Percentiles rank a stretch among this genome's conserved stretches.
Evolutionary conservation across 495 filamentous ascomycete species (phyloP).

Genomic region (Xylaria bambusicola): DNA sequence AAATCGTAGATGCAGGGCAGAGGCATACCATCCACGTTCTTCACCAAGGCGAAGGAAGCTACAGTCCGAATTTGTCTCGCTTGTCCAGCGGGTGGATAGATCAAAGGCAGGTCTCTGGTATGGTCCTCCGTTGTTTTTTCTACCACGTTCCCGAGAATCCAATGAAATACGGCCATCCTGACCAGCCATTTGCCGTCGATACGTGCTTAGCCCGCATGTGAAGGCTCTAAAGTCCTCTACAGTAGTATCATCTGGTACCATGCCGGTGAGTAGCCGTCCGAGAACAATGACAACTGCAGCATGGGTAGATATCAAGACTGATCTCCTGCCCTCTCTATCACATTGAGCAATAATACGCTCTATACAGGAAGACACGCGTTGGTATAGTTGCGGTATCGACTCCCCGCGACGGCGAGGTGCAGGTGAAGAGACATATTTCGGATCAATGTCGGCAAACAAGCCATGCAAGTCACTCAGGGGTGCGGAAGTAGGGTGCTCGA

Average conservation of each 20-base stretch:
- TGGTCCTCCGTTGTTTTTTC: slow-evolving; percentile 9
- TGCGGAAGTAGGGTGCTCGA: slow-evolving; percentile 82
- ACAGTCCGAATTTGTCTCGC: slow-evolving; percentile 78
- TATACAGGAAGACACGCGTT: slow-evolving; percentile 72
- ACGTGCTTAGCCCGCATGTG: slow-evolving; percentile 75
- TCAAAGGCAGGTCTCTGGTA: slow-evolving; percentile 66
- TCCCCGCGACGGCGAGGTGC: slow-evolving; percentile 74
- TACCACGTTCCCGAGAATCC: slow-evolving; percentile 41
- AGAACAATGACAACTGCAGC: slow-evolving; percentile 85
- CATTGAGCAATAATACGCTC: slow-evolving; percentile 67
- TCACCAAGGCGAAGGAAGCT: slow-evolving; percentile 74
- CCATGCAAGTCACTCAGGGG: slow-evolving; percentile 54
- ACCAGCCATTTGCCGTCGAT: slow-evolving; percentile 31
- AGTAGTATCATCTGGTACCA: slow-evolving; percentile 66
- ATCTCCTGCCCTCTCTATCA: slow-evolving; percentile 63
- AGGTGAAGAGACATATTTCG: slow-evolving; percentile 58
- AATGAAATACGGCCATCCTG: slow-evolving; percentile 19
- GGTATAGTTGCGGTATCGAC: slow-evolving; percentile 72
- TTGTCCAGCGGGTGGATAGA: slow-evolving; percentile 79
- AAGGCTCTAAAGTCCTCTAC: slow-evolving; percentile 84
- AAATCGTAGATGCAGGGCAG: slow-evolving; percentile 8
- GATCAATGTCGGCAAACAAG: slow-evolving; percentile 65
- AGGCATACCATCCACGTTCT: slow-evolving; percentile 79
- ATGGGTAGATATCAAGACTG: slow-evolving; percentile 85
- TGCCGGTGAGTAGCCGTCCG: slow-evolving; percentile 75